Evolutionary conservation across 306 rosid genomes (phyloP), one percentile per base, ranked within the genome.

Genomic region (Rosa persica): DNA sequence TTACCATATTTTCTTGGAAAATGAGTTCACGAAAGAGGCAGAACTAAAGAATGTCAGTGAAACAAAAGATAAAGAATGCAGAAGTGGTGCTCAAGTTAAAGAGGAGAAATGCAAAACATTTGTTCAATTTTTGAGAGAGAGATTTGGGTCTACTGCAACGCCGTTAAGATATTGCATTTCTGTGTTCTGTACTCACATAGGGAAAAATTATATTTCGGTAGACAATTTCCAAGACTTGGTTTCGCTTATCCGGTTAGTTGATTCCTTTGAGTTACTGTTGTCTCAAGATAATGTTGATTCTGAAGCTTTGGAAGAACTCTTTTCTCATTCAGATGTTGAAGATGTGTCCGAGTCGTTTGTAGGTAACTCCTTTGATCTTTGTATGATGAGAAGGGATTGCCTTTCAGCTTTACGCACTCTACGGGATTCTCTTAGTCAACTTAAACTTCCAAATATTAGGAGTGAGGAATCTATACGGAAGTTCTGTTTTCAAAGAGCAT

Each of bases 401-500:
- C 65, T 90, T 36, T 84, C 86, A 15, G 65, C 62, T 66, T 75
- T 93, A 75, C 82, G 55, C 79, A n/a, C 65, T 67, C 80, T 90
- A n/a, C 69, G 77, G 48, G 19, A 34, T 72, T 87, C 90, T 22
- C 90, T 93, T 15, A 78, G 48, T 44, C 34, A 15, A 67, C 89
- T 93, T n/a, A 42, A 39, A 2, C 76, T 89, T 54, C 98, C 98
- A 71, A 77, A 47, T 36, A 36, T 17, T 67, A 5, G 12, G 77
- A 65, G 25, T 47, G 3, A 67, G 42, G 72, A 61, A 48, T 62
- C 74, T 17, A 47, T 93, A 11, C 65, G 2, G 83, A 61, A 76
- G 5, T 93, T 90, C 70, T 93, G 96, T 70, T 84, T 90, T 22
- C 84, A 70, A 82, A 66, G 82, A 20, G 89, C 96, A 61, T 86